These are phyloP conservation scores for Macrolepiota fuliginosa DNA, from an alignment of 768 basidiomycete species.

Conservation along the genomic window DNA sequence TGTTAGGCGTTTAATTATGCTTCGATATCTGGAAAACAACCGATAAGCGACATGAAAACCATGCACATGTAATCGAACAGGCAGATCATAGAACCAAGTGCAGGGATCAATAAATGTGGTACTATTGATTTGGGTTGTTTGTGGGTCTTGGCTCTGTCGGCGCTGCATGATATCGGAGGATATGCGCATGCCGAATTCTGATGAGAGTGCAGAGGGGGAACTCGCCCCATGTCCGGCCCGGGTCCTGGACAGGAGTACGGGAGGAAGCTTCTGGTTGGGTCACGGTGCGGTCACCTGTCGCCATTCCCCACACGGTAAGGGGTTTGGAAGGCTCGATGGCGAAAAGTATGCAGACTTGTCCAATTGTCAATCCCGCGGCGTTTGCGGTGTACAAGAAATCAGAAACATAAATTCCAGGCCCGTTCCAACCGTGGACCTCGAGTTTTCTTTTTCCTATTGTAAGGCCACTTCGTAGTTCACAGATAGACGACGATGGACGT, in stretches of 20 bases:
- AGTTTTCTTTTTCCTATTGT: no score
- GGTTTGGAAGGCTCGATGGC: background rate
- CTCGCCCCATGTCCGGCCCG: background rate
- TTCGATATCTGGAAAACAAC: background rate
- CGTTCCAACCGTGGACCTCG: slow-evolving; percentile 15
- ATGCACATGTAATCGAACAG: background rate
- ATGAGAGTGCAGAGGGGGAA: background rate
- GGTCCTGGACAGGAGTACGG: background rate
- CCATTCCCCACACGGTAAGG: background rate
- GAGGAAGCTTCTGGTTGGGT: background rate
- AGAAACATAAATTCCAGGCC: no score
- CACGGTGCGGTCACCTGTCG: background rate
- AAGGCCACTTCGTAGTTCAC: no score
- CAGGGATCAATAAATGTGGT: background rate
- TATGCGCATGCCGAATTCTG: background rate
- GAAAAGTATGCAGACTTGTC: slow-evolving; percentile 19
- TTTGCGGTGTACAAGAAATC: no score
- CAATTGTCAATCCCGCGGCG: slow-evolving; percentile 11
- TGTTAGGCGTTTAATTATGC: background rate
- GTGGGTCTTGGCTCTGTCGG: background rate
- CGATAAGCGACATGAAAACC: background rate
- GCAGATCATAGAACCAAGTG: background rate
- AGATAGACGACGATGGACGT: no score
- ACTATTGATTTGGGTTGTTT: background rate
- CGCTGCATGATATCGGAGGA: background rate